Percentiles rank a stretch among this genome's conserved stretches.
Evolutionary conservation across 176 grass and related monocot species (phyloP).

Genomic region (Pontederia crassipes): DNA sequence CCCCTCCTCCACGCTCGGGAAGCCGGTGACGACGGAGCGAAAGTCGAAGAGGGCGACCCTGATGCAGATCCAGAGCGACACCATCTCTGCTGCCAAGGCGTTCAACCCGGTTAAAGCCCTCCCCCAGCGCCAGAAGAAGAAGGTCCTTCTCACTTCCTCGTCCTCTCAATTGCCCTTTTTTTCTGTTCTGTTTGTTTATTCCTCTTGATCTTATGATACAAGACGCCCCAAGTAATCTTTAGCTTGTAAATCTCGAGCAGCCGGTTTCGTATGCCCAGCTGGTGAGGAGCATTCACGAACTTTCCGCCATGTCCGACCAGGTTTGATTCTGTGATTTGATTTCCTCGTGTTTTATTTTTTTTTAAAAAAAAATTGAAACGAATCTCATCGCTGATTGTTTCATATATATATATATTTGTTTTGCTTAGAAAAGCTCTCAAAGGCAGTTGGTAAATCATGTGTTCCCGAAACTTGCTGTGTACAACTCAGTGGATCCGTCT

Average conservation of each 20-base stretch:
- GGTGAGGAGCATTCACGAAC: constrained; percentile 94
- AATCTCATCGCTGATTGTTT: no score
- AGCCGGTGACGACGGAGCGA: constrained; percentile 50
- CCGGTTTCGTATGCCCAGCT: constrained; percentile 92
- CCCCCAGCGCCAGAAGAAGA: constrained; percentile 82
- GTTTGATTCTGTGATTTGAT: constrained; percentile 25
- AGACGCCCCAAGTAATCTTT: not conserved
- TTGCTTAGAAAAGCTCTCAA: constrained; percentile 85
- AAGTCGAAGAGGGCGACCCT: constrained; percentile 72
- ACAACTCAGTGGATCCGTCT: constrained; percentile 99
- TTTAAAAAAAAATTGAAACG: constrained; percentile 14
- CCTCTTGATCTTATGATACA: not conserved
- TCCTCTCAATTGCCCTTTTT: constrained; percentile 14
- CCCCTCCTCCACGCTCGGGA: constrained; percentile 31
- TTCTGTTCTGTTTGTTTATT: not conserved
- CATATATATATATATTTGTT: not conserved
- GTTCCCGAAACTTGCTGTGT: constrained; percentile 96
- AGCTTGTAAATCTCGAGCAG: constrained; percentile 26
- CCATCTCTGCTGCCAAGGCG: constrained; percentile 82
- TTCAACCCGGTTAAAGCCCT: constrained; percentile 74
- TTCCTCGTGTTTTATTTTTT: constrained; percentile 21
- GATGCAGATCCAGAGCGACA: constrained; percentile 95
- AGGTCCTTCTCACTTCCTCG: constrained; percentile 22
- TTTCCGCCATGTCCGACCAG: constrained; percentile 91
- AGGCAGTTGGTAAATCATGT: constrained; percentile 81